Evolutionary conservation across 768 basidiomycete genomes (phyloP).

Genomic region (Hemileccinum rubropunctum): DNA sequence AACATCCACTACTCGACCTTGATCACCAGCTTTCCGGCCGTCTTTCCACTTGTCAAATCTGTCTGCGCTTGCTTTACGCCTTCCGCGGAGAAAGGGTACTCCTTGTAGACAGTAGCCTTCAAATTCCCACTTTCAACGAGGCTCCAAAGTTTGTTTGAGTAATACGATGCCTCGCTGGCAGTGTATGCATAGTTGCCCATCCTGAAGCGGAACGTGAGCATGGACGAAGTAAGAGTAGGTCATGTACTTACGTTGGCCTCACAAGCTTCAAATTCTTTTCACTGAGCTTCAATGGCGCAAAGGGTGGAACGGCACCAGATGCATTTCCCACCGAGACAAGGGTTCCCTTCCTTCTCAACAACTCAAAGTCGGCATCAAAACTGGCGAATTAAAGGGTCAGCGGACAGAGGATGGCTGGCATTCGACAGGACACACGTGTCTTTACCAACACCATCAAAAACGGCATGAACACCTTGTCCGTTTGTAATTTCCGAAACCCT

Average conservation of each 20-base stretch:
- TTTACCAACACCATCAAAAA: slow-evolving; percentile 96
- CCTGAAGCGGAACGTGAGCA: slow-evolving; percentile 37
- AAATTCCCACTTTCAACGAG: slow-evolving; percentile 57
- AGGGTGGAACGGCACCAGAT: slow-evolving; percentile 77
- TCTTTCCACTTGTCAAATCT: slow-evolving; percentile 75
- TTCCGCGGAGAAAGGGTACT: slow-evolving; percentile 82
- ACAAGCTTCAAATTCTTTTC: slow-evolving; percentile 80
- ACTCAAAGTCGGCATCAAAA: slow-evolving; percentile 76
- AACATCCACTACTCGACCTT: slow-evolving; percentile 44
- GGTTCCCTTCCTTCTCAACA: slow-evolving; percentile 84
- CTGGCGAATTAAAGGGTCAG: slow-evolving; percentile 33
- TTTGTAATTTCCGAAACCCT: slow-evolving; percentile 73
- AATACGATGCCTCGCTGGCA: slow-evolving; percentile 66
- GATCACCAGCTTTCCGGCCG: slow-evolving; percentile 83
- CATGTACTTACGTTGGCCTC: slow-evolving; percentile 62
- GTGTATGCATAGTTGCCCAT: slow-evolving; percentile 72
- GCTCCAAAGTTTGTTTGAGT: slow-evolving; percentile 62
- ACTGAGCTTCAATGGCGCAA: slow-evolving; percentile 67
- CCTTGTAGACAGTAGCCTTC: slow-evolving; percentile 66
- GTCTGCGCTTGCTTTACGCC: slow-evolving; percentile 73
- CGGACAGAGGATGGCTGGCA: background rate
- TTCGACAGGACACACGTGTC: slow-evolving; percentile 63
- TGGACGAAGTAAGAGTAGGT: background rate
- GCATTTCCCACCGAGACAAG: slow-evolving; percentile 91
- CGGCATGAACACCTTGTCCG: slow-evolving; percentile 78